Base-by-base conservation (phyloP, 768 basidiomycete species). In the Rhizopogon rudus region DNA sequence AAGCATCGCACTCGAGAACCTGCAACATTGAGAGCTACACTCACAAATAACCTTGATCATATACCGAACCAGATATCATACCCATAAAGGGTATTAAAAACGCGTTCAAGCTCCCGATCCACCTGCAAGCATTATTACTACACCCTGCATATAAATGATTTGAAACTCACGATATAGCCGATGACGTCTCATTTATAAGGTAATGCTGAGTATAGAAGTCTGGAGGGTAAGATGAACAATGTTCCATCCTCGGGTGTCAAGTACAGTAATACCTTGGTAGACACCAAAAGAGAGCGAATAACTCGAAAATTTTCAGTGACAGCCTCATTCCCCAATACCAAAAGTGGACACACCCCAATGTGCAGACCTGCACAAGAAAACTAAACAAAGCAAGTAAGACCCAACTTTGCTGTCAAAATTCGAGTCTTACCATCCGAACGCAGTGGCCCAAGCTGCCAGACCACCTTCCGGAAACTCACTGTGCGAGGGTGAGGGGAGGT, bases 21-120 rank as follows among this genome's bases (percentile, higher is more conserved):
- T 53, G 45, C 17, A 37, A 33, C 33, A 33, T 6, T 9, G 31
- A 35, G 25, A 17, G 22, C 35, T 13, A 33, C 17, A 57, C 75
- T 58, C 60, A 78, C 77, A 80, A 82, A 64, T 80, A 77, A 49
- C 82, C 82, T 17, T 70, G 71, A 44, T 83, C 82, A 58, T 79
- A 80, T 3, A 75, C 63, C 43, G 75, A 70, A 10, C 82, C 82
- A 5, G 75, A 70, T 39, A 77, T 46, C n/a, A 80, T 63, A 1
- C 80, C 79, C 41, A 69, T 67, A 6, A 74, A 69, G 39, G 80
- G 64, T 25, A 76, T 65, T 12, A 82, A 64, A 52, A 78, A 74
- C 6, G 80, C 63, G 54, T 83, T 79, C 14, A 73, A 66, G 39
- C 80, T 78, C 9, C 81, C 82, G 31, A 83, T 74, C 71, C 71